Base-by-base conservation (phyloP, 352 stramenopile species). In the Proteromonas lacertae region DNA sequence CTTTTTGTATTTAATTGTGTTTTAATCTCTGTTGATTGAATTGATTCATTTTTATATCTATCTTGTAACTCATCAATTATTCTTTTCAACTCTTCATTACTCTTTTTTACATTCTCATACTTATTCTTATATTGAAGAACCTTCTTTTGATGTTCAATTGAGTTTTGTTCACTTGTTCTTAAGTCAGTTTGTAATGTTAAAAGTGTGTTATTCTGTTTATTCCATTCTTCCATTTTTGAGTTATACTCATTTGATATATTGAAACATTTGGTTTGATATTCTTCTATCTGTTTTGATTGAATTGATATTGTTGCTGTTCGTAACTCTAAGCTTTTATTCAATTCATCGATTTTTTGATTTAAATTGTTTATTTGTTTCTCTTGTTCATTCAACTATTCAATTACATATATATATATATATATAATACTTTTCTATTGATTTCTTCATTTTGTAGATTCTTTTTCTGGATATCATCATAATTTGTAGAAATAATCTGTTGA, bases 271-370 rank as follows among this genome's bases (percentile, higher is more conserved):
- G 75, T 82, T 25, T 91, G 61, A 16, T 80, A 82, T 81, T 95
- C 95, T 17, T 74, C 77, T 40, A 92, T 87, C 50, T 96, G 82
- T 9, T 78, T 80, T 46, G 95, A 96, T 51, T 95, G 80, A 40
- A 73, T 62, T 40, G 79, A 70, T 32, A 69, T 59, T 14, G 72
- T 66, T 6, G 62, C 77, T 40, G 96, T 94, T 13, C 67, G 69
- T 44, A 90, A 60, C 9, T 78, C 77, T 39, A 94, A 95, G 26
- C 81, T 62, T 56, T 90, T 67, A 41, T 88, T 86, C 20, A 81
- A 76, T 41, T 95, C 64, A 41, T 96, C 81, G 1, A 80, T 96
- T 59, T 93, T 72, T 55, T 87, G 66, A 33, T n/a, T n/a, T n/a
- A n/a, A n/a, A n/a, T n/a, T n/a, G n/a, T n/a, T n/a, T n/a, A n/a